Conservation (phyloP, 1,284 basidiomycete species). For the Fomitopsis schrenkii region DNA sequence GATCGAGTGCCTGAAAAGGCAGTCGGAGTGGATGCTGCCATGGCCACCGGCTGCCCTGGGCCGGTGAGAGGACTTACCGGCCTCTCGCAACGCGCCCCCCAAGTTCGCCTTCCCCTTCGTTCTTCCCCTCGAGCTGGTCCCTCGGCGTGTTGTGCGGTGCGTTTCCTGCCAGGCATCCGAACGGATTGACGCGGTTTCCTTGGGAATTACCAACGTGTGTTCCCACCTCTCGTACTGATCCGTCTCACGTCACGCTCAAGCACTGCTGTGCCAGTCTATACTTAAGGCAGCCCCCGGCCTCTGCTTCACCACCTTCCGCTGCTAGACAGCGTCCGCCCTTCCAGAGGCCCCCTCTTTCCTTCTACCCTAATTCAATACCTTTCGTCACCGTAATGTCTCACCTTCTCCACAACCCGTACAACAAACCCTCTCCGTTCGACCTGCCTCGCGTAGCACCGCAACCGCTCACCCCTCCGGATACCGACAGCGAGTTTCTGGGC, state of each 20-base stretch:
- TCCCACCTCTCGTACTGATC: slow-evolving; percentile 17
- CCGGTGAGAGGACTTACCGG: neutral
- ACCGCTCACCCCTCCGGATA: slow-evolving; percentile 53
- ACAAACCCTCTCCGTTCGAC: slow-evolving; percentile 46
- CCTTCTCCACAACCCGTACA: slow-evolving; percentile 41
- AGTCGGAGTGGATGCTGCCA: slow-evolving; percentile 5
- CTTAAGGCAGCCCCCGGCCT: neutral
- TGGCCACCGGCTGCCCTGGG: slow-evolving; percentile 2
- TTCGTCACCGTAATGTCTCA: slow-evolving; percentile 40
- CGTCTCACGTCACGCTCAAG: slow-evolving; percentile 14
- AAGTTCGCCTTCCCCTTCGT: neutral
- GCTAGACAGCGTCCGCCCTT: slow-evolving; percentile 9
- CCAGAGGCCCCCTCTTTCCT: slow-evolving; percentile 7
- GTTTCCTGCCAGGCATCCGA: neutral
- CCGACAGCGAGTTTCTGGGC: slow-evolving; percentile 36
- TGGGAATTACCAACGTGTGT: slow-evolving; percentile 27
- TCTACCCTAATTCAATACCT: slow-evolving; percentile 8
- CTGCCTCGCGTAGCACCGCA: slow-evolving; percentile 35
- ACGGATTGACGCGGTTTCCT: slow-evolving; percentile 29
- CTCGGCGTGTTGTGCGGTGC: neutral
- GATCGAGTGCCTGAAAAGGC: neutral
- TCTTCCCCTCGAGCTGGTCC: slow-evolving; percentile 6
- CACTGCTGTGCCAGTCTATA: slow-evolving; percentile 2
- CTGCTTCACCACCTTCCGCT: slow-evolving; percentile 3
- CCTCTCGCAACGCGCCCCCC: neutral